These are phyloP conservation scores for Cladosporium sp. DNA, from an alignment of 2,329 filamentous ascomycete genomes.

Conservation along the genomic window DNA sequence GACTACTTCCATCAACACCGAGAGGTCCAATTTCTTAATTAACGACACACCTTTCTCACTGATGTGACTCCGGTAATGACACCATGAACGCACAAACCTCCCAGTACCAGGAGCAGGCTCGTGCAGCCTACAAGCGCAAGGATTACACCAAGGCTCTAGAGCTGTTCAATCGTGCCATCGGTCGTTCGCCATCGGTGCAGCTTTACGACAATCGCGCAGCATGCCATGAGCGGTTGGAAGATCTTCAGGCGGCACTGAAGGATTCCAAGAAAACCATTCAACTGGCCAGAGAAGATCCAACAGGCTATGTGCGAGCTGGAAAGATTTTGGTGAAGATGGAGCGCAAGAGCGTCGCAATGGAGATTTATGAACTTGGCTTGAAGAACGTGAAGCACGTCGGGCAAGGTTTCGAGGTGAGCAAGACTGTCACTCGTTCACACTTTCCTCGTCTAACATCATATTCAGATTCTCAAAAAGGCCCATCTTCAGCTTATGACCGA, in stretches of 20 bases:
- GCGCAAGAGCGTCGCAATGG: slow-evolving; percentile 54
- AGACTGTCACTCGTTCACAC: not conserved
- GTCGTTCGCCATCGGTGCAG: slow-evolving; percentile 32
- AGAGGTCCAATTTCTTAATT: not conserved
- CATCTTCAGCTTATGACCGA: slow-evolving; percentile 48
- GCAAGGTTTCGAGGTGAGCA: slow-evolving; percentile 30
- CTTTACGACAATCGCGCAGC: slow-evolving; percentile 59
- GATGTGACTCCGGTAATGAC: not conserved
- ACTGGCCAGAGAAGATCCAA: slow-evolving; percentile 50
- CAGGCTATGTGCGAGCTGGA: slow-evolving; percentile 59
- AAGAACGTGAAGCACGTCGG: slow-evolving; percentile 50
- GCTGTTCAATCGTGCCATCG: slow-evolving; percentile 34
- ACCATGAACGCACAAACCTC: not conserved
- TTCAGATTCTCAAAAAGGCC: slow-evolving; percentile 33
- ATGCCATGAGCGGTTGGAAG: slow-evolving; percentile 53
- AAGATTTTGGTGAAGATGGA: slow-evolving; percentile 50
- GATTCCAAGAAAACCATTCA: slow-evolving; percentile 61
- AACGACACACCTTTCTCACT: not conserved
- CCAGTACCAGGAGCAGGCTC: slow-evolving; percentile 41
- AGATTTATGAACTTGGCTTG: slow-evolving; percentile 60
- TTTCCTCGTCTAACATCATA: not conserved
- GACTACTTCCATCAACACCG: not conserved
- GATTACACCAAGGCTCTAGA: slow-evolving; percentile 47
- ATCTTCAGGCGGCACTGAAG: slow-evolving; percentile 53
- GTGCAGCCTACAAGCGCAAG: slow-evolving; percentile 44